Evolutionary conservation across 495 filamentous ascomycete genomes (phyloP).

Genomic region (Geopyxis carbonaria): DNA sequence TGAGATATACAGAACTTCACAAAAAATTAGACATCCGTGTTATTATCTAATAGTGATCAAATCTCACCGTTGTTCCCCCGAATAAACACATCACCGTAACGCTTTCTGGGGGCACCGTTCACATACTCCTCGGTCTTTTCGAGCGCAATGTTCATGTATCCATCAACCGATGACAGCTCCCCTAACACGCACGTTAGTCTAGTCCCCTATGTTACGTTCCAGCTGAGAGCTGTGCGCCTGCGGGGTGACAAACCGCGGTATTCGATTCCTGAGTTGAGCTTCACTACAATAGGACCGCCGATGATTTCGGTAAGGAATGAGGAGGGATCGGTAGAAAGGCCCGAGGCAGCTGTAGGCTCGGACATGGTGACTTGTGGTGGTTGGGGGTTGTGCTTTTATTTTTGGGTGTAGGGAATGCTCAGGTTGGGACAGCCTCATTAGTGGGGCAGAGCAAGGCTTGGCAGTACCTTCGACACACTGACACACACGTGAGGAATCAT

Average conservation of each 20-base stretch:
- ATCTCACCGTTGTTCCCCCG: slow-evolving; percentile 81
- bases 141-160: slow-evolving; percentile 97
- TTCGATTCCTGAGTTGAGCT: slow-evolving; percentile 86
- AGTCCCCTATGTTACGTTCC: not conserved
- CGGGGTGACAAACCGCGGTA: slow-evolving; percentile 59
- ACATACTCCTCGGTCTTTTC: slow-evolving; percentile 88
- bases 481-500: no score
- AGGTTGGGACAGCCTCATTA: no score
- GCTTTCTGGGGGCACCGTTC: slow-evolving; percentile 58
- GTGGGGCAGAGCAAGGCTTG: no score
- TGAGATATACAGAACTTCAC: slow-evolving; percentile 58
- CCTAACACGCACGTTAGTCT: slow-evolving; percentile 33
- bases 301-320: slow-evolving; percentile 84
- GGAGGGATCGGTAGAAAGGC: slow-evolving; percentile 57
- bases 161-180: slow-evolving; percentile 89
- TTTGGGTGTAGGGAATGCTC: no score
- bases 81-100: slow-evolving; percentile 90
- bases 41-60: slow-evolving; percentile 4
- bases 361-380: no score
- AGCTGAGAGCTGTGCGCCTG: not conserved
- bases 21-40: not conserved
- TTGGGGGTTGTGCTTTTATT: not conserved
- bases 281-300: slow-evolving; percentile 78
- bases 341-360: not conserved
- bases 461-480: no score